Percentiles rank a stretch among this genome's conserved stretches.
Conservation (phyloP, 768 basidiomycete species). For the Cyathus striatus region DNA sequence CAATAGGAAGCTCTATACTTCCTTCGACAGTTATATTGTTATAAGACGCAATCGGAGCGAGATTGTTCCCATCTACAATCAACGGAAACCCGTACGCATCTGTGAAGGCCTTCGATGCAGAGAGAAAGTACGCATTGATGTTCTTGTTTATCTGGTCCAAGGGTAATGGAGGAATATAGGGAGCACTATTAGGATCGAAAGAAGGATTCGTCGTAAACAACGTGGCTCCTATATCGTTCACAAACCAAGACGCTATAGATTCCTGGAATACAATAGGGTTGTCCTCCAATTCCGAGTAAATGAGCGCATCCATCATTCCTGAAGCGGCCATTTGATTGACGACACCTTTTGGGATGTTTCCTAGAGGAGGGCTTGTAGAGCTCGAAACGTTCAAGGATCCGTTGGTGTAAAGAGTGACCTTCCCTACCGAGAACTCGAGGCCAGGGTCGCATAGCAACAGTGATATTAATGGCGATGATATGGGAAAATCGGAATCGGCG, state of each 20-base stretch:
- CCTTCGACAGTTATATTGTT: too few species aligned
- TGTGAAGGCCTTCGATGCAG: slow-evolving; percentile 7
- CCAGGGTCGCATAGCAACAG: slow-evolving; percentile 5
- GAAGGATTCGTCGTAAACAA: slow-evolving; percentile 6
- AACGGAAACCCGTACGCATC: too few species aligned
- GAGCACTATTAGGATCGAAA: slow-evolving; percentile 2
- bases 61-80: too few species aligned
- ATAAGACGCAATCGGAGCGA: too few species aligned
- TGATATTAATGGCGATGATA: slow-evolving; percentile 3
- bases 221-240: slow-evolving; percentile 5
- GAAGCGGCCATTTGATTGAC: slow-evolving; percentile 4
- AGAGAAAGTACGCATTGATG: slow-evolving; percentile 6
- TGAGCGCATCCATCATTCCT: slow-evolving; percentile 1
- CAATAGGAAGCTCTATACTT: too few species aligned
- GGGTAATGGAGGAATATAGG: slow-evolving; percentile 1
- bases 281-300: too few species aligned
- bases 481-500: neutral
- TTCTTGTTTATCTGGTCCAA: slow-evolving; percentile 3
- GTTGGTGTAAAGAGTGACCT: neutral
- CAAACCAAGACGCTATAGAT: neutral
- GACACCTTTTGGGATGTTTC: slow-evolving; percentile 4
- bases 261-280: neutral
- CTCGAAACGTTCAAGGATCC: slow-evolving; percentile 1
- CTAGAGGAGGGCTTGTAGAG: slow-evolving; percentile 2
- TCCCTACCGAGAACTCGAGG: slow-evolving; percentile 2